Evolutionary conservation across 257 asterid species (phyloP).

Genomic region (Ilex aquifolium): DNA sequence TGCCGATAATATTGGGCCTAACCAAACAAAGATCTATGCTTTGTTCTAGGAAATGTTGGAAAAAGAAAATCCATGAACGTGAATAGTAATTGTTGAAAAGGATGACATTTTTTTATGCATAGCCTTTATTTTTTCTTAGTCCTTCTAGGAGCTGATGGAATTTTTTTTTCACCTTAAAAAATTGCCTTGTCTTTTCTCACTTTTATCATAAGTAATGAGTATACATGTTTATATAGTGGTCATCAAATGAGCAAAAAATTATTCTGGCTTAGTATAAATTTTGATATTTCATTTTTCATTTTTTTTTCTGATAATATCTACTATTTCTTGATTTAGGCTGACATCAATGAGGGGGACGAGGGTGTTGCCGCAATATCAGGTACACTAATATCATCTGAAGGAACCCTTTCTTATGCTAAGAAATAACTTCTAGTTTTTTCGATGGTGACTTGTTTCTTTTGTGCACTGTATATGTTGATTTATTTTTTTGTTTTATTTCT

Average conservation of each 20-base stretch:
- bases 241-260: constrained; percentile 6
- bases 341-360: constrained; percentile 25
- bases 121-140: too few species aligned
- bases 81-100: too few species aligned
- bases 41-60: too few species aligned
- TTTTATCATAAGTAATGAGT: background rate
- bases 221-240: background rate
- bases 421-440: background rate
- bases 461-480: background rate
- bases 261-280: constrained; percentile 1
- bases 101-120: too few species aligned
- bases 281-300: constrained; percentile 1
- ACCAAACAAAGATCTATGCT: too few species aligned
- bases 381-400: constrained; percentile 18
- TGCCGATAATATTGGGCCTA: too few species aligned
- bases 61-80: too few species aligned
- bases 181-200: background rate
- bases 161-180: too few species aligned
- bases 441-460: background rate
- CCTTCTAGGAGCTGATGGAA: too few species aligned
- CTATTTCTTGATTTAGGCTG: constrained; percentile 30
- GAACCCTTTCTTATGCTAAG: background rate
- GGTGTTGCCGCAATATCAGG: constrained; percentile 34
- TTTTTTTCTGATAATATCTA: constrained; percentile 4
- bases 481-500: constrained; percentile 3